Percentiles rank a stretch among this genome's conserved stretches.
These are phyloP conservation scores for Vishniacozyma victoriae DNA, from an alignment of 768 basidiomycete genomes.

Conservation along the genomic window DNA sequence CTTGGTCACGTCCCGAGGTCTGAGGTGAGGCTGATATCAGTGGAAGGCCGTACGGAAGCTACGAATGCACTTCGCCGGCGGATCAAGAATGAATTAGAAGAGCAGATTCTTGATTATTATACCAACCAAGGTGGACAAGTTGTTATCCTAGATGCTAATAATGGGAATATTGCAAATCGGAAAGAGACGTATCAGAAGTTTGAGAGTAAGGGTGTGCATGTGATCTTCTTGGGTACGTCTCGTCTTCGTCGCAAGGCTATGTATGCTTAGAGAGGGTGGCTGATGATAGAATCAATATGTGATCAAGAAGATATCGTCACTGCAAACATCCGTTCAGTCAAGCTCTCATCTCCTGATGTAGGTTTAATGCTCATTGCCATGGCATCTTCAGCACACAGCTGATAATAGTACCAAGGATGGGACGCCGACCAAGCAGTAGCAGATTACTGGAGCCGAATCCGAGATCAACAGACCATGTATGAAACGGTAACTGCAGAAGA, in stretches of 20 bases:
- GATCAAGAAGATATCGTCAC: constrained; percentile 89
- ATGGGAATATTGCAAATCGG: constrained; percentile 65
- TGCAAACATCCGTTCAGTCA: constrained; percentile 88
- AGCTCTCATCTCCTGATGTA: constrained; percentile 96
- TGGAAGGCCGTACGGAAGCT: constrained; percentile 57
- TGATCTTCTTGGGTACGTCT: constrained; percentile 74
- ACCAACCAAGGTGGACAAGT: constrained; percentile 74
- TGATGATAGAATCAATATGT: constrained; percentile 72
- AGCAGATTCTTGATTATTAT: constrained; percentile 84
- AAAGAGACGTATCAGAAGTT: constrained; percentile 76
- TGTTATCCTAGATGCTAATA: constrained; percentile 98
- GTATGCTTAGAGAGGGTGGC: not conserved
- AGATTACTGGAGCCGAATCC: constrained; percentile 87
- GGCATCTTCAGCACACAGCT: not conserved
- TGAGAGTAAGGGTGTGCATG: constrained; percentile 78
- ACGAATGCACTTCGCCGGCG: constrained; percentile 69
- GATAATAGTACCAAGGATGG: constrained; percentile 80
- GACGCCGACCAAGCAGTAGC: constrained; percentile 82
- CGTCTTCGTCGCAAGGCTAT: not conserved
- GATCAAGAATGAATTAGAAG: constrained; percentile 77
- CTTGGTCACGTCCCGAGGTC: not conserved
- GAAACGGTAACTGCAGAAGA: constrained; percentile 84
- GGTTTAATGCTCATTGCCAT: constrained; percentile 43
- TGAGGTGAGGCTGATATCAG: not conserved
- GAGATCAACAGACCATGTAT: constrained; percentile 78